Base-by-base conservation (phyloP, 768 basidiomycete species). In the Dacryopinax primogenitus region DNA sequence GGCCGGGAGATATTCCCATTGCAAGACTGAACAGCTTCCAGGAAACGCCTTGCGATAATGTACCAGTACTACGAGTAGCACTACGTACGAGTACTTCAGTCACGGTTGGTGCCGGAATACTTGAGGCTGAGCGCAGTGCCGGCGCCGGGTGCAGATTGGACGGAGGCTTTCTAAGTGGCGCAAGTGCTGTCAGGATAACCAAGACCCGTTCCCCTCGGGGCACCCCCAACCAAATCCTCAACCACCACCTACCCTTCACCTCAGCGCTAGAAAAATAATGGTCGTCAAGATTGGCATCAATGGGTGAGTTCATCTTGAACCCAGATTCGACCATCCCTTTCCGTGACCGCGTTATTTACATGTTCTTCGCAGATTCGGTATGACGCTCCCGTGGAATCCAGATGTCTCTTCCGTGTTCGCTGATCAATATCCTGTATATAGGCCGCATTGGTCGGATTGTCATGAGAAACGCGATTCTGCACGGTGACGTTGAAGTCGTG, bases 381-480 rank as follows among this genome's bases (percentile, higher is more conserved):
- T 74, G 87, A 72, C 45, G 26, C 63, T 3, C 16, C 36, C 33
- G 6, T 34, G 62, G 32, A 39, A 41, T 36, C 21, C 16, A 62
- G 23, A 32, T 21, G 28, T 35, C 1, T 23, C 45, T 18, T 35
- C 15, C 28, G 21, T 39, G 35, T 7, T 64, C 18, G 64, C 34
- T 35, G 0, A 18, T 11, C 0, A 21, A 41, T 65, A 1, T 62
- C 67, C 73, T 58, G 75, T 23, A 41, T 41, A 1, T 47, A 92
- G 95, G 95, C 82, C 95, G 96, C 82, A 98, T 98, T 75, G 95
- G 96, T 77, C 95, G 96, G 78, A 95, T 98, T 76, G 96, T 98
- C 69, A 81, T 88, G 77, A 88, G 96, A 71, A 97, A 97, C 82
- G 93, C 94, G 63, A 82, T 96, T 71, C 79, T 84, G 70, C 78